Base-by-base conservation (phyloP, 2,329 filamentous ascomycete species). In the Fonsecaea multimorphosa region DNA sequence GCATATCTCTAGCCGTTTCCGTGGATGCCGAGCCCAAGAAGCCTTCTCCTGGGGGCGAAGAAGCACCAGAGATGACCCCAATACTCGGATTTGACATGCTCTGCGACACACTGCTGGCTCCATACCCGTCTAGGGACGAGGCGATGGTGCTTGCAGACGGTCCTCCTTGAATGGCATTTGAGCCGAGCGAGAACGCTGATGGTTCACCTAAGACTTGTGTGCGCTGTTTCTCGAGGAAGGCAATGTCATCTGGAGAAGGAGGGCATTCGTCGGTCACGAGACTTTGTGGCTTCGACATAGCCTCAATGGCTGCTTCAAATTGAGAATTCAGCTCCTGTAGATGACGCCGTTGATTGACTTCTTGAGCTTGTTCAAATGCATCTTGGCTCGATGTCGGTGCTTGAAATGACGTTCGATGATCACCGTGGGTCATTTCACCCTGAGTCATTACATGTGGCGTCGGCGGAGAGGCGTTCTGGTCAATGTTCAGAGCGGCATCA, bases 11-110 rank as follows among this genome's bases (percentile, higher is more conserved):
- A 11, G 65, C 59, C n/a, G 54, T 49, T 4, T 67, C 60, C 22
- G 56, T 58, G 38, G 58, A 61, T 38, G 68, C 62, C 38, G 57
- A 34, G 36, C 49, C 65, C 75, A 80, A 60, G 83, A 85, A 71
- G 0, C 76, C 75, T 60, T 81, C 79, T 7, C 75, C 77, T 11
- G 79, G 81, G 29, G 81, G 75, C 24, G 80, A 82, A 0, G 80
- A 82, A 12, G 79, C 80, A 31, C 78, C 79, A 0, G 80, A 82
- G 16, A 80, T 78, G 11, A 80, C 79, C 3, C 79, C 79, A 36
- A 82, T 80, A 68, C 80, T 82, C 3, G 79, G 80, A 66, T 82
- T 79, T 8, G 80, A 82, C 46, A 79, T 78, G 69, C 78, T 81
- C 58, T 81, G 79, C 31, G 80, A 81, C 72, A 82, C 81, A 58